Evolutionary conservation across 2,329 filamentous ascomycete species (phyloP).

Genomic region (Gnomoniopsis smithogilvyi): DNA sequence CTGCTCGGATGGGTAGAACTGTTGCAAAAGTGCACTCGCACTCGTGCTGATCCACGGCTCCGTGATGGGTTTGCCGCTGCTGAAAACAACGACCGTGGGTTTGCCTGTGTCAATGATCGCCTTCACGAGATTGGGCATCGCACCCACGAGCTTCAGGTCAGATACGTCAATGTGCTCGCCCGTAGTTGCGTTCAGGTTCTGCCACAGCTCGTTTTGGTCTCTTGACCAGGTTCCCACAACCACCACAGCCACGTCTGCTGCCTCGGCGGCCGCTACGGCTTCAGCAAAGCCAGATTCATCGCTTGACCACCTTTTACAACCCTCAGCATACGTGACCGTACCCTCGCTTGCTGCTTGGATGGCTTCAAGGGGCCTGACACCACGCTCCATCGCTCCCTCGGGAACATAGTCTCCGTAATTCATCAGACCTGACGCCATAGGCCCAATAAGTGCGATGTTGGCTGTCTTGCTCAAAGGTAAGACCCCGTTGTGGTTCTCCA

Average conservation of each 20-base stretch:
- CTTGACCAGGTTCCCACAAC: conserved; percentile 74
- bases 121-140: conserved; percentile 63
- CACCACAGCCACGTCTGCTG: conserved; percentile 69
- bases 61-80: conserved; percentile 68
- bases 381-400: conserved; percentile 58
- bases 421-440: conserved; percentile 70
- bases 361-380: conserved; percentile 68
- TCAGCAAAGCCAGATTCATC: conserved; percentile 65
- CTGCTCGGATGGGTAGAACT: conserved; percentile 72
- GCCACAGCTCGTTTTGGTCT: conserved; percentile 70
- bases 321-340: conserved; percentile 63
- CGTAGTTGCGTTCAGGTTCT: conserved; percentile 68
- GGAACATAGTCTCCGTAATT: conserved; percentile 48
- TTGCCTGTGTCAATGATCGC: conserved; percentile 66
- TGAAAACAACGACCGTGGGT: conserved; percentile 66
- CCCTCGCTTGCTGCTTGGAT: conserved; percentile 60
- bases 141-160: conserved; percentile 64
- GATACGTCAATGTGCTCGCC: conserved; percentile 70
- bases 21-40: conserved; percentile 65
- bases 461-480: conserved; percentile 59
- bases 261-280: conserved; percentile 62
- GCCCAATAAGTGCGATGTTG: conserved; percentile 71
- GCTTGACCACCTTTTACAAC: conserved; percentile 70
- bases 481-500: conserved; percentile 54
- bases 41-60: conserved; percentile 68